Evolutionary conservation across 176 grass and related monocot genomes (phyloP).

Genomic region (Saccharum spontaneum): DNA sequence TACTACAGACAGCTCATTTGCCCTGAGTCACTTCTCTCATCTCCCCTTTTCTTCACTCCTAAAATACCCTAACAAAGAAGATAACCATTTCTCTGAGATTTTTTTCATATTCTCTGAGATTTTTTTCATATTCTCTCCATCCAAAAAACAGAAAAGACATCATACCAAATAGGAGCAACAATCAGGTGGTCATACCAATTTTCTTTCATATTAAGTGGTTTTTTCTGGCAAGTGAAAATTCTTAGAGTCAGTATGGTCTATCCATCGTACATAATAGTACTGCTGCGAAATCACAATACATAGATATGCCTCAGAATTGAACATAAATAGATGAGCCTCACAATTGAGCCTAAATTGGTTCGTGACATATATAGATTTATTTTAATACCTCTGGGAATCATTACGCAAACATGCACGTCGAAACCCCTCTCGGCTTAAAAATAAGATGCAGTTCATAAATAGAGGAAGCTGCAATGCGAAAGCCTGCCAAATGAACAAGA

Average conservation of each 20-base stretch:
- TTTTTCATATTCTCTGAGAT: neutral
- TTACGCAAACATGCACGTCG: conserved; percentile 93
- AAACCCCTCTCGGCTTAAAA: conserved; percentile 97
- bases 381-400: conserved; percentile 63
- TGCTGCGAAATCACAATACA: conserved; percentile 17
- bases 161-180: neutral
- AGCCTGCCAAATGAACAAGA: conserved; percentile 54
- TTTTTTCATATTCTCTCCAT: neutral
- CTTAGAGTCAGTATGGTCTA: neutral
- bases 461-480: conserved; percentile 94
- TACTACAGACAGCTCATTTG: conserved; percentile 4
- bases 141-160: neutral
- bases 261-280: neutral
- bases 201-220: neutral
- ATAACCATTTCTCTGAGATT: neutral
- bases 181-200: neutral
- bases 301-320: neutral
- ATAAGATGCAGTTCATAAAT: conserved; percentile 85
- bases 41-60: neutral
- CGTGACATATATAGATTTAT: neutral
- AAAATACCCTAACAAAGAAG: conserved; percentile 14
- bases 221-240: neutral
- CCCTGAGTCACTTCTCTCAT: neutral
- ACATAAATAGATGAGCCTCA: neutral
- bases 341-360: neutral